Percentiles rank a stretch among this genome's conserved stretches.
Conservation (phyloP, 2,329 filamentous ascomycete species). For the Ophiocordyceps unilateralis region DNA sequence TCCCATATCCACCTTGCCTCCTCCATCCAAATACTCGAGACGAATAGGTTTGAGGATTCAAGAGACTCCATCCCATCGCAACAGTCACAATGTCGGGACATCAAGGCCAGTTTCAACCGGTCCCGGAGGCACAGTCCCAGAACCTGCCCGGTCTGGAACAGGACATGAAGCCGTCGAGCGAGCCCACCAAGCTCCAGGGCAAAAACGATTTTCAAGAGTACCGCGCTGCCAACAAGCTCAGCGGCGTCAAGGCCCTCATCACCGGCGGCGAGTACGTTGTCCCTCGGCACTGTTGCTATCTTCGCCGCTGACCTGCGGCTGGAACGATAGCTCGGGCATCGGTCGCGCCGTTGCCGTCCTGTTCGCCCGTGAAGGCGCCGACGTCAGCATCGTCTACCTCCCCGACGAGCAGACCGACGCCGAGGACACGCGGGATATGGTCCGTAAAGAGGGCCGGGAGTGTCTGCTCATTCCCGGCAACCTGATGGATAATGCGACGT, state of each 20-base stretch:
- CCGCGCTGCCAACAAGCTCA: constrained; percentile 28
- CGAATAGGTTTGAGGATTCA: no score
- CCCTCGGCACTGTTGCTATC: background rate
- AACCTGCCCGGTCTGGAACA: constrained; percentile 20
- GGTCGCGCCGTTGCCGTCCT: constrained; percentile 35
- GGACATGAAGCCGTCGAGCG: constrained; percentile 20
- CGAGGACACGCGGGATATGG: constrained; percentile 30
- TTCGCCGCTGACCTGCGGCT: background rate
- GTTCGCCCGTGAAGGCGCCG: constrained; percentile 39
- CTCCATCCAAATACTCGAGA: no score
- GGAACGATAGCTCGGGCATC: constrained; percentile 35
- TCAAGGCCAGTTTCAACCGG: constrained; percentile 16
- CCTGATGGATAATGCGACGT: constrained; percentile 30
- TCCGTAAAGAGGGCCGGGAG: constrained; percentile 30
- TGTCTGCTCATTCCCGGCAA: constrained; percentile 31
- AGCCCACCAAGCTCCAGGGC: constrained; percentile 22
- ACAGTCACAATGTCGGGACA: background rate
- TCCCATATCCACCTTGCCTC: no score
- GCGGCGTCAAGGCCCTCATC: constrained; percentile 32
- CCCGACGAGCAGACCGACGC: constrained; percentile 39
- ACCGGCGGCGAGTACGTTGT: constrained; percentile 35
- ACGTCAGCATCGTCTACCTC: constrained; percentile 36
- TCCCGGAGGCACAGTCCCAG: constrained; percentile 17
- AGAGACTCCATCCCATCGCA: no score
- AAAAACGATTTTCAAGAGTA: constrained; percentile 19